Evolutionary conservation across 1,284 basidiomycete species (phyloP).

Genomic region (Melampsora americana): DNA sequence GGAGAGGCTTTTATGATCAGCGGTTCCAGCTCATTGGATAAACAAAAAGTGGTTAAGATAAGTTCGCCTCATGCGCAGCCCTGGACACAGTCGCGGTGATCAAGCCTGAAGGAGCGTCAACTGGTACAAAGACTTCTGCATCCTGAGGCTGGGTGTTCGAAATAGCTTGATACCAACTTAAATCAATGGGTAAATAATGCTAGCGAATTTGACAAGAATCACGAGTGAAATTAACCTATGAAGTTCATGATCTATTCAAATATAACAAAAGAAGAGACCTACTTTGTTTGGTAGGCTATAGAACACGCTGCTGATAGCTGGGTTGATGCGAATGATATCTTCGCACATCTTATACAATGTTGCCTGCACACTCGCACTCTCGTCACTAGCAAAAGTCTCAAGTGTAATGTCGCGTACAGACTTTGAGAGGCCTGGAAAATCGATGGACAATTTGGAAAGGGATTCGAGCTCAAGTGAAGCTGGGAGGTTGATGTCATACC

Average conservation of each 20-base stretch:
- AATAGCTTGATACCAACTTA: conserved; percentile 47
- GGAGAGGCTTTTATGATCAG: too few species aligned
- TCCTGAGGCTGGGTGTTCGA: conserved; percentile 48
- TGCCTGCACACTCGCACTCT: conserved; percentile 85
- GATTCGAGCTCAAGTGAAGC: conserved; percentile 52
- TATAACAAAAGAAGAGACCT: not conserved
- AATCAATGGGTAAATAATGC: conserved; percentile 66
- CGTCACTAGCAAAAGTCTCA: conserved; percentile 77
- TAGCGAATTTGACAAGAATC: conserved; percentile 50
- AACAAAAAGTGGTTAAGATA: not conserved
- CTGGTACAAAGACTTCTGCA: conserved; percentile 51
- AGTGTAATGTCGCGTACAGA: conserved; percentile 68
- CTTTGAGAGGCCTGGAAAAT: conserved; percentile 56
- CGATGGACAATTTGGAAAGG: conserved; percentile 48
- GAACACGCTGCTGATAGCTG: conserved; percentile 63
- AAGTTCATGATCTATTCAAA: not conserved
- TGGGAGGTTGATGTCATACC: conserved; percentile 60
- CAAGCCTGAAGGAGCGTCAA: conserved; percentile 49
- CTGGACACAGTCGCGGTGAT: conserved; percentile 50
- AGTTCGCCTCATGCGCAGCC: not conserved
- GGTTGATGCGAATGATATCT: conserved; percentile 64
- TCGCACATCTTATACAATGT: conserved; percentile 86
- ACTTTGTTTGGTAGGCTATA: conserved; percentile 80
- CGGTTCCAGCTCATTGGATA: too few species aligned
- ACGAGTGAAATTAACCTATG: not conserved